Conservation (phyloP, 2,329 filamentous ascomycete species). For the Pochonia chlamydosporia region DNA sequence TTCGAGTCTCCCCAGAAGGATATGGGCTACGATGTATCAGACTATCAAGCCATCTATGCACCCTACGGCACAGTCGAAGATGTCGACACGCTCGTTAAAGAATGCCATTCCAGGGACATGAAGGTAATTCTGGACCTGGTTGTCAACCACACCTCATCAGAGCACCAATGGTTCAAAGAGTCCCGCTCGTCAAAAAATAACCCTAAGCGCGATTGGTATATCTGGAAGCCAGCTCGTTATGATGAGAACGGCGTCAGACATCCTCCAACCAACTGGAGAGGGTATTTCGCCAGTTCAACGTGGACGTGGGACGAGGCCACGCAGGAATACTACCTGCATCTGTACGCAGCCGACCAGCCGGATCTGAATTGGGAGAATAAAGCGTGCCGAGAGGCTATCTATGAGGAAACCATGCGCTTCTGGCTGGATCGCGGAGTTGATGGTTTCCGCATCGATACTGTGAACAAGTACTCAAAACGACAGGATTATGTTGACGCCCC, state of each 20-base stretch:
- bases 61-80: slow-evolving; percentile 62
- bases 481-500: slow-evolving; percentile 49
- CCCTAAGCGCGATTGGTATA: slow-evolving; percentile 56
- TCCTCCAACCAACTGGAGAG: slow-evolving; percentile 54
- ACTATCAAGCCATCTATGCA: slow-evolving; percentile 39
- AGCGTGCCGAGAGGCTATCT: slow-evolving; percentile 60
- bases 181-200: slow-evolving; percentile 43
- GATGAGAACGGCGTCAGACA: slow-evolving; percentile 45
- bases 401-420: slow-evolving; percentile 61
- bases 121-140: slow-evolving; percentile 68
- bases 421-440: slow-evolving; percentile 66
- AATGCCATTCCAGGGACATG: slow-evolving; percentile 54
- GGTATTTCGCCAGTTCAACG: slow-evolving; percentile 40
- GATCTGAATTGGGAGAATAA: slow-evolving; percentile 74
- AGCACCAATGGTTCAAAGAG: slow-evolving; percentile 54
- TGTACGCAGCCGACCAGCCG: slow-evolving; percentile 66
- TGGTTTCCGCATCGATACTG: slow-evolving; percentile 62
- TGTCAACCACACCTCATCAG: slow-evolving; percentile 59
- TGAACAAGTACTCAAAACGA: slow-evolving; percentile 61
- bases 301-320: slow-evolving; percentile 48
- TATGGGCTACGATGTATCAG: slow-evolving; percentile 60
- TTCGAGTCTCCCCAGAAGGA: slow-evolving; percentile 45
- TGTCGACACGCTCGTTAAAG: slow-evolving; percentile 54
- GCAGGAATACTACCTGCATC: slow-evolving; percentile 48
- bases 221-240: slow-evolving; percentile 55